Evolutionary conservation across 768 basidiomycete genomes (phyloP).

Genomic region (Floccularia luteovirens): DNA sequence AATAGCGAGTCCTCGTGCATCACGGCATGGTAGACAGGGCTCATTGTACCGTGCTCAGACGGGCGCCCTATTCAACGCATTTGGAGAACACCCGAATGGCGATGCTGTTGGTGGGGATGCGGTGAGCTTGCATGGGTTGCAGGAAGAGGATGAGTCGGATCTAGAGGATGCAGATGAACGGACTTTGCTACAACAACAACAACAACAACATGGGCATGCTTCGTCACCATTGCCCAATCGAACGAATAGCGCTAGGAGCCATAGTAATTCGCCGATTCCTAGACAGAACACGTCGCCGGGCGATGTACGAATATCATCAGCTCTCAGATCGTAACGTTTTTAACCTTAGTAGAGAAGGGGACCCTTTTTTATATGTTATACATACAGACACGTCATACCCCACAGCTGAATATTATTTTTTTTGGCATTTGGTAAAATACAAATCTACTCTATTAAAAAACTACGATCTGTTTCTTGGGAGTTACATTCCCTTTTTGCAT

Average conservation of each 20-base stretch:
- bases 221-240: constrained; percentile 11
- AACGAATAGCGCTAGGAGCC: constrained; percentile 40
- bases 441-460: too few relatives aligned
- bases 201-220: constrained; percentile 6
- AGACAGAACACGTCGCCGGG: constrained; percentile 26
- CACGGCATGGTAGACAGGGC: constrained; percentile 54
- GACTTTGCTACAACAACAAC: constrained; percentile 24
- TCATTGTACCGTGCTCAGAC: constrained; percentile 62
- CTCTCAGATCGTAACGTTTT: neutral
- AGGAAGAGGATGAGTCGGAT: constrained; percentile 61
- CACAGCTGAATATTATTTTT: too few relatives aligned
- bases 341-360: too few relatives aligned
- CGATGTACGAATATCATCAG: constrained; percentile 26
- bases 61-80: constrained; percentile 67
- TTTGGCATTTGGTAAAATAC: too few relatives aligned
- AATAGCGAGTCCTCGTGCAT: too few relatives aligned
- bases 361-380: too few relatives aligned
- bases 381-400: too few relatives aligned
- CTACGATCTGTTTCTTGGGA: too few relatives aligned
- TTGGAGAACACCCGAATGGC: constrained; percentile 47
- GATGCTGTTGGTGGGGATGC: constrained; percentile 6
- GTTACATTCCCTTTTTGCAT: too few relatives aligned
- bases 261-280: constrained; percentile 44
- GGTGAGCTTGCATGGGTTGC: constrained; percentile 53
- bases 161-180: constrained; percentile 44